Evolutionary conservation across 2,329 filamentous ascomycete genomes (phyloP), one percentile per base, ranked within the genome.

Genomic region (Bertia moriformis): DNA sequence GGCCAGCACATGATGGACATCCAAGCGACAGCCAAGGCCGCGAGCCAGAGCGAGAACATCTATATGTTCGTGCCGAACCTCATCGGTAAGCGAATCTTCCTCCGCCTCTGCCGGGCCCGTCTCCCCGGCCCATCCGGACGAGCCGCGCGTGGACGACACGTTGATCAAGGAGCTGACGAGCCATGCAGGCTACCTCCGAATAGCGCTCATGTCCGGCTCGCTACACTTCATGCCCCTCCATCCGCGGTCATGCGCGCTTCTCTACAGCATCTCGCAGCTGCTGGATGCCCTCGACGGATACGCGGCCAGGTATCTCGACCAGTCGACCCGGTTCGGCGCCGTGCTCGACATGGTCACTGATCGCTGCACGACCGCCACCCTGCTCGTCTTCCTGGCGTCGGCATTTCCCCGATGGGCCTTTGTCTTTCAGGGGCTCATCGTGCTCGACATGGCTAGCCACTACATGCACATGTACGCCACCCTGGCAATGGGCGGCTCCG

Each of bases 401-500:
- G 91, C 91, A 15, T 98, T 93, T 63, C 91, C 91, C 3, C 76
- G 88, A 41, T 96, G 86, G 81, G 78, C 85, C 46, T 86, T 96
- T 48, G 55, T 96, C 43, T 96, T 98, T 71, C 91, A 98, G 66
- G 76, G 81, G 35, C 65, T 98, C 53, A 94, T 98, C 59, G 83
- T 82, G 40, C 65, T 98, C 51, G 91, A 98, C 60, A 71, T 98
- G 47, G 83, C 91, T 19, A 94, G 87, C 58, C 91, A 98, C 61
- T 98, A 96, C 58, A 89, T 96, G 69, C 91, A 96, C 65, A 98
- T 98, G 91, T 96, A 93, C 57, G 85, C 88, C 12, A 94, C 87
- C 1, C 66, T 95, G 52, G 79, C 80, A 46, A 91, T 94, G 76
- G 86, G 83, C 40, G 86, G 85, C 40, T 71, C 75, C 40, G 73